Conservation (phyloP, 2,329 filamentous ascomycete species). For the Fusarium humuli region DNA sequence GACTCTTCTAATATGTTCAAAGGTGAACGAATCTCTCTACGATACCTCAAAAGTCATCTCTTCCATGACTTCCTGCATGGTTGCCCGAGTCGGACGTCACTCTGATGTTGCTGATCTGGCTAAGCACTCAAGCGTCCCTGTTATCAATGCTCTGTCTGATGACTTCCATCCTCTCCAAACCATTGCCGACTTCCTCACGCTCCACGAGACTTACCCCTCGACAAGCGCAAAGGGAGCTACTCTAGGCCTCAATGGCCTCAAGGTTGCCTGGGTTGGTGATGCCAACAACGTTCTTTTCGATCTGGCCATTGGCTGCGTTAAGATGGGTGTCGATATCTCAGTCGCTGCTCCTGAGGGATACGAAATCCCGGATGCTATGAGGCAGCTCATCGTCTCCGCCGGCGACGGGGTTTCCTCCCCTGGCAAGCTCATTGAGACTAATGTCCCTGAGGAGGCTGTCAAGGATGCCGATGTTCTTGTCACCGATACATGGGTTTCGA, state of each 20-base stretch:
- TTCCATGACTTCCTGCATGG: conserved; percentile 89
- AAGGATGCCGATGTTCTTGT: conserved; percentile 89
- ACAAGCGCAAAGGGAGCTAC: conserved; percentile 52
- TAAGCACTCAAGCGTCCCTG: conserved; percentile 78
- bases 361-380: conserved; percentile 81
- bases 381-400: conserved; percentile 75
- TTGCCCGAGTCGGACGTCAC: conserved; percentile 82
- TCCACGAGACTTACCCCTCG: conserved; percentile 79
- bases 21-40: conserved; percentile 94
- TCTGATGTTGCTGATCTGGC: conserved; percentile 79
- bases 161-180: conserved; percentile 94
- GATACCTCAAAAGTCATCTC: conserved; percentile 94
- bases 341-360: conserved; percentile 91
- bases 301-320: conserved; percentile 86
- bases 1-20: conserved; percentile 6
- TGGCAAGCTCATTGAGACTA: conserved; percentile 80
- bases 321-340: conserved; percentile 86
- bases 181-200: conserved; percentile 92
- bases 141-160: conserved; percentile 89
- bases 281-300: conserved; percentile 98
- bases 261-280: conserved; percentile 96
- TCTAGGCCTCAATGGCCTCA: conserved; percentile 82
- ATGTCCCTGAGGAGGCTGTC: conserved; percentile 84
- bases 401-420: conserved; percentile 66
- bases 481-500: conserved; percentile 98